Evolutionary conservation across 169 alveolate species (phyloP).

Genomic region (Eimeria brunetti): DNA sequence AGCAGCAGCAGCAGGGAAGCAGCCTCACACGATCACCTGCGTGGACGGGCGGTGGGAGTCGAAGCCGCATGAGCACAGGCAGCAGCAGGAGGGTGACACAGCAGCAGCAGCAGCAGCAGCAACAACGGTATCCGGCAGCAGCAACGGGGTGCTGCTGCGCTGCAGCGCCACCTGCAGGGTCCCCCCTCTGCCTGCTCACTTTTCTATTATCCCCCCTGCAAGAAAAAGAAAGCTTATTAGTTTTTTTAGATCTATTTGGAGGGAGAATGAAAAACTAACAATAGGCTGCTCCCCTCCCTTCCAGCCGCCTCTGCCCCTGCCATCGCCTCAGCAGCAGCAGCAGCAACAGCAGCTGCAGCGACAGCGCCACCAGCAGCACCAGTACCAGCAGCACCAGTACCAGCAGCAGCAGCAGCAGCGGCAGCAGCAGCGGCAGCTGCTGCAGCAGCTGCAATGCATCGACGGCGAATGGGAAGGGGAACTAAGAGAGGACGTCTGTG

Average conservation of each 20-base stretch:
- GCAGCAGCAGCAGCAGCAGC: conserved; percentile 10
- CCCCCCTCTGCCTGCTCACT: conserved; percentile 35
- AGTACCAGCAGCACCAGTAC: conserved; percentile 14
- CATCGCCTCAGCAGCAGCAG: neutral
- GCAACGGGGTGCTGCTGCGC: conserved; percentile 48
- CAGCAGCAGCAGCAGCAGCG: conserved; percentile 24
- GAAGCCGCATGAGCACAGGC: neutral
- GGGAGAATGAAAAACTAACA: conserved; percentile 1
- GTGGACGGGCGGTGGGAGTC: conserved; percentile 57
- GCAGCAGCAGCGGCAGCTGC: conserved; percentile 29
- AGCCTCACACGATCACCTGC: conserved; percentile 41
- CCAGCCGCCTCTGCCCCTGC: neutral
- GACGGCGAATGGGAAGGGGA: conserved; percentile 51
- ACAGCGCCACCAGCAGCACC: conserved; percentile 2
- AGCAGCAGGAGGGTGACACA: neutral
- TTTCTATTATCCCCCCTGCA: neutral
- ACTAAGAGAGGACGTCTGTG: conserved; percentile 5
- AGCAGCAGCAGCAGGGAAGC: neutral
- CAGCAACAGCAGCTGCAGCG: conserved; percentile 21
- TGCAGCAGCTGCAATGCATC: conserved; percentile 36
- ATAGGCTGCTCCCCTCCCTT: conserved; percentile 32
- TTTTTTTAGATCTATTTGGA: neutral
- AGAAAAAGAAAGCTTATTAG: neutral
- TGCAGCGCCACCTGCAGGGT: conserved; percentile 64
- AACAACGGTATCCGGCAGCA: neutral